Conservation (phyloP, 345 rosid species). For the Eucalyptus cloeziana region DNA sequence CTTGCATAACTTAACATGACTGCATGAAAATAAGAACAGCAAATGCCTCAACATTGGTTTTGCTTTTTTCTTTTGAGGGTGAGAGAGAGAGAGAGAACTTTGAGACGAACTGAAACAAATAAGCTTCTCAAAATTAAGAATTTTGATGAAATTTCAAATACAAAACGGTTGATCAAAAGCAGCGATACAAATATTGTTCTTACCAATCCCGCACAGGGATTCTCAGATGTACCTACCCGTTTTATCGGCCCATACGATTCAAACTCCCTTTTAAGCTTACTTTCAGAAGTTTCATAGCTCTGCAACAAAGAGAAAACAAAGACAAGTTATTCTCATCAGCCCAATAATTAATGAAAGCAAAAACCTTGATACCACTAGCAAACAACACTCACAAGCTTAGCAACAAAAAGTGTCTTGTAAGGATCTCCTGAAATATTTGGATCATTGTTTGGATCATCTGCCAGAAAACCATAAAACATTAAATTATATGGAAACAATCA, state of each 20-base stretch:
- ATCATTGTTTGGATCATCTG: constrained; percentile 86
- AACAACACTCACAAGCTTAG: constrained; percentile 65
- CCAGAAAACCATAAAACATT: not conserved
- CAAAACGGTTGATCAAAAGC: not conserved
- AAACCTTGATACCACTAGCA: not conserved
- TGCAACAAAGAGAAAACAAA: constrained; percentile 18
- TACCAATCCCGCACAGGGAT: constrained; percentile 66
- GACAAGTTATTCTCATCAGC: not conserved
- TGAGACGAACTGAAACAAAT: not conserved
- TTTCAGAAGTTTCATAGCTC: constrained; percentile 96
- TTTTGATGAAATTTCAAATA: not conserved
- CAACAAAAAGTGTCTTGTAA: constrained; percentile 91
- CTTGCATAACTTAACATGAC: not conserved
- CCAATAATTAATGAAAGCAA: not conserved
- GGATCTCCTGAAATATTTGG: constrained; percentile 92
- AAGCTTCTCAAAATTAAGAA: not conserved
- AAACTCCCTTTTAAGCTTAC: constrained; percentile 99
- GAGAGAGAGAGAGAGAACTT: not conserved
- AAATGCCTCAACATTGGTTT: not conserved
- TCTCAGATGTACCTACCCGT: constrained; percentile 86
- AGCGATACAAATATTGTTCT: constrained; percentile 32
- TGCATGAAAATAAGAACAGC: not conserved
- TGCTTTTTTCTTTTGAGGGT: not conserved
- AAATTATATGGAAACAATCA: not conserved
- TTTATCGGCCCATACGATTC: constrained; percentile 98